phyloP scores from a whole-genome alignment of 1,139 yeast genomes.

The Taphrina confusa region DNA sequence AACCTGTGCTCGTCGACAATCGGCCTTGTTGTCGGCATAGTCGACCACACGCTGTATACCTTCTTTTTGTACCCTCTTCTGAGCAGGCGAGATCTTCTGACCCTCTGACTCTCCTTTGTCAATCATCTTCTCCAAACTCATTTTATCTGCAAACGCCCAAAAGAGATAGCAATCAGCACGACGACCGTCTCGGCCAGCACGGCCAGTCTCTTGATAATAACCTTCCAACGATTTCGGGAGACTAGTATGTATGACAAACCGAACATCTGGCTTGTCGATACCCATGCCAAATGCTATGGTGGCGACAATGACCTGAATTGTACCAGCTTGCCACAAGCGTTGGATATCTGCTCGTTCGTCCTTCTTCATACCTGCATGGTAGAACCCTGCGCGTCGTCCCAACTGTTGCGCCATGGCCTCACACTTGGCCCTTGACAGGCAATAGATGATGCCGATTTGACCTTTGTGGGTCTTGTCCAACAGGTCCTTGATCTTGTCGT shows the following conservation, averaged over 20 bases:
- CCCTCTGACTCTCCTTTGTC: slow-evolving; percentile 69
- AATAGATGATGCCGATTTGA: slow-evolving; percentile 85
- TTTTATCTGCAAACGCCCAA: slow-evolving; percentile 67
- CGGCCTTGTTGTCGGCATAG: slow-evolving; percentile 87
- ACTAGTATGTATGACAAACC: slow-evolving; percentile 87
- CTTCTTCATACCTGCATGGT: slow-evolving; percentile 92
- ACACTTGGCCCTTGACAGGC: slow-evolving; percentile 86
- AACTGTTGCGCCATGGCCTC: slow-evolving; percentile 74
- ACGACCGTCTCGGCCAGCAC: slow-evolving; percentile 95
- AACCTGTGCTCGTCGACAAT: slow-evolving; percentile 86
- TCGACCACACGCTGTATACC: slow-evolving; percentile 82
- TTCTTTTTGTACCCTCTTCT: slow-evolving; percentile 74
- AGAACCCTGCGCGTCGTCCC: slow-evolving; percentile 48
- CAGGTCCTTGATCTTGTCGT: slow-evolving; percentile 59
- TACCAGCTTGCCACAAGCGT: slow-evolving; percentile 74
- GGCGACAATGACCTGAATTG: slow-evolving; percentile 80
- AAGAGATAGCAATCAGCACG: slow-evolving; percentile 79
- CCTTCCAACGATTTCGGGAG: slow-evolving; percentile 91
- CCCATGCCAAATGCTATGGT: slow-evolving; percentile 99
- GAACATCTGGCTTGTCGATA: slow-evolving; percentile 91
- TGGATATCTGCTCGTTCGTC: slow-evolving; percentile 73
- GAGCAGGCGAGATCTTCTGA: slow-evolving; percentile 51
- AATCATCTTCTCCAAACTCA: slow-evolving; percentile 69
- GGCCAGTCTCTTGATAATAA: slow-evolving; percentile 96
- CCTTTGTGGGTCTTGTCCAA: slow-evolving; percentile 57